These are phyloP conservation scores for Trichoderma sp. DNA, from an alignment of 2,329 filamentous ascomycete species.

Conservation along the genomic window DNA sequence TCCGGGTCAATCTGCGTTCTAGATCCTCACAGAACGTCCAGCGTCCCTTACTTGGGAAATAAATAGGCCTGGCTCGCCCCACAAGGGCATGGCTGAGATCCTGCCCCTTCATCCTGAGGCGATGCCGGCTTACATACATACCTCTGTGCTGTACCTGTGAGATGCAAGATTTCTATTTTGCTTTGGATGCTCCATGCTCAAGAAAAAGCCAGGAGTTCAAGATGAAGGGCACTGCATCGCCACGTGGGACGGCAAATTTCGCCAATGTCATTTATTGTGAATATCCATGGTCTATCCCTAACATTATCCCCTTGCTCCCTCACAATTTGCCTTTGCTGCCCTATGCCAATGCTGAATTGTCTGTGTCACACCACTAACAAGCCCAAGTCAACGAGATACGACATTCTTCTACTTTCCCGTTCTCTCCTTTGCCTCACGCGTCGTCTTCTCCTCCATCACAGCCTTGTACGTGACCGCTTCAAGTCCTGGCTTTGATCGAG, in stretches of 20 bases:
- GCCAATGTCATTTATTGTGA: not conserved
- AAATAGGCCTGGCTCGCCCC: constrained; percentile 1
- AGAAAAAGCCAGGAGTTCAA: not conserved
- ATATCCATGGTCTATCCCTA: not conserved
- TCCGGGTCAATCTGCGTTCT: not conserved
- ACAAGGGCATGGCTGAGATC: not conserved
- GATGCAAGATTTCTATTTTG: not conserved
- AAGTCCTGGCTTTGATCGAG: not conserved
- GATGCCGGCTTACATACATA: not conserved
- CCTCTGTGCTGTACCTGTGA: not conserved
- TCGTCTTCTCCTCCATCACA: not conserved
- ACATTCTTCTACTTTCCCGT: not conserved
- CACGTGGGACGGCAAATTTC: not conserved
- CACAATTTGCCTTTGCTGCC: not conserved
- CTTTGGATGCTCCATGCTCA: not conserved
- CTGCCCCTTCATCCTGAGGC: not conserved
- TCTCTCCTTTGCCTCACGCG: not conserved
- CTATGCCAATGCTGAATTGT: not conserved
- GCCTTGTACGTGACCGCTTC: not conserved
- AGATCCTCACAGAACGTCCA: not conserved
- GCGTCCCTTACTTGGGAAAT: not conserved
- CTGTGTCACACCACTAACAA: not conserved
- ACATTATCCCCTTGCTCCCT: not conserved
- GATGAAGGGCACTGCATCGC: not conserved
- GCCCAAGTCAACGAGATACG: not conserved